phyloP scores from a whole-genome alignment of 164 flowering plant species.

The Sedum album region DNA sequence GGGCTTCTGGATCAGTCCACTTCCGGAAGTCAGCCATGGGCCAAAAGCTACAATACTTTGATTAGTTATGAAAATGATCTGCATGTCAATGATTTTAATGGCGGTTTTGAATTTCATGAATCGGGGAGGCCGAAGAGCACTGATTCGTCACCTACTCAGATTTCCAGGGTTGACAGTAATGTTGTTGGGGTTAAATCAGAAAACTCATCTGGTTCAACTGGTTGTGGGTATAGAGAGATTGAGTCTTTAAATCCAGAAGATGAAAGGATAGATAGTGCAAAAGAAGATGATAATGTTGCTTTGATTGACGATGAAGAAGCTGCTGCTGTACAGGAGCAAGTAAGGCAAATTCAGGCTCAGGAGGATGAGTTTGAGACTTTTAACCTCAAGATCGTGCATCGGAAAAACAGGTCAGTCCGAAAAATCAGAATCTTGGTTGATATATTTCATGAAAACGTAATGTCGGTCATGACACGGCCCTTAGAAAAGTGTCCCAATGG shows the following conservation, averaged over 20 bases:
- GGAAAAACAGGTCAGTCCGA: conserved; percentile 85
- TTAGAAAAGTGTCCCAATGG: no score
- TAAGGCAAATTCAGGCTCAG: conserved; percentile 86
- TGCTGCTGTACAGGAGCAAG: conserved; percentile 96
- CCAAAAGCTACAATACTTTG: conserved; percentile 31
- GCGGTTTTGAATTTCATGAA: conserved; percentile 56
- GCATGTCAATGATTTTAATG: conserved; percentile 27
- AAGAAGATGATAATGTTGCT: conserved; percentile 64
- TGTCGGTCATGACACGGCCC: not conserved
- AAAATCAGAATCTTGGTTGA: not conserved
- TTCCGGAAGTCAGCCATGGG: conserved; percentile 51
- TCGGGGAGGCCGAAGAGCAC: conserved; percentile 67
- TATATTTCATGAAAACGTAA: not conserved
- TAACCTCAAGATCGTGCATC: conserved; percentile 83
- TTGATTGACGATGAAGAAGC: conserved; percentile 91
- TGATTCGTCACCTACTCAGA: conserved; percentile 60
- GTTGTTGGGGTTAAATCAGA: conserved; percentile 34
- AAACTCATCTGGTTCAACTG: conserved; percentile 56
- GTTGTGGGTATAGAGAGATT: conserved; percentile 43
- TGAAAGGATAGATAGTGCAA: conserved; percentile 30
- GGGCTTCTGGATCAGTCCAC: conserved; percentile 34
- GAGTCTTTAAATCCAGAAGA: conserved; percentile 41
- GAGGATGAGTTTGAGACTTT: conserved; percentile 99
- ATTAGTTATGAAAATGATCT: conserved; percentile 36
- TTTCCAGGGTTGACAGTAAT: conserved; percentile 58